Evolutionary conservation across 139 green algal species (phyloP), one percentile per base, ranked within the genome.

Genomic region (Picochlorum costavermella): DNA sequence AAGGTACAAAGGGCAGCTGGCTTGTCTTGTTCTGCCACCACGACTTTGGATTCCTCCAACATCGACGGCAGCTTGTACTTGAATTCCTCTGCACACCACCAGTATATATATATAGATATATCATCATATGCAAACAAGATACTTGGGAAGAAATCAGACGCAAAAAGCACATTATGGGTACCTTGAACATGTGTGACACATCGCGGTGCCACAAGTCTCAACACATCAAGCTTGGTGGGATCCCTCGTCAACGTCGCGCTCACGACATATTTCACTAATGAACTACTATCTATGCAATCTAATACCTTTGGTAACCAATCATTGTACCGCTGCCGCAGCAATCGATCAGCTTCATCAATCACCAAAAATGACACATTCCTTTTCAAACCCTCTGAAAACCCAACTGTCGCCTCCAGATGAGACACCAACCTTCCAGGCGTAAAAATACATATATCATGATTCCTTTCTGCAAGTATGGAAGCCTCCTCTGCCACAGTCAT

Each of bases 251-350:
- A 78, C 1, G 91, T 97, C 37, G 91, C 91, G 2, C 86, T 95
- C 16, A 88, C 84, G 1, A 95, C 63, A 23, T 97, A 63, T 75
- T 96, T 97, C 9, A 53, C n/a, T 2, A 53, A 26, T 2, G 46
- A 12, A 9, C 46, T 11, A n/a, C 46, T 11, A 11, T 36, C n/a
- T 29, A 36, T 59, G 50, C 13, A 46, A 20, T 61, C 26, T 31
- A 88, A 63, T n/a, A 95, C 76, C n/a, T 68, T 60, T 0, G 86
- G 77, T 58, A 97, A 79, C 91, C 91, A 97, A 56, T 86, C 83
- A 48, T 96, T 83, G 75, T 96, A 97, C n/a, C 75, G 69, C 79
- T 97, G 91, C 2, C 87, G 73, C 67, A 97, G 81, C 65, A 97
- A 77, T 4, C 91, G 69, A 67, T 97, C 91, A 5, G 84, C 83